phyloP scores from a whole-genome alignment of 148 eudicot genomes.

The Pharnaceum exiguum region DNA sequence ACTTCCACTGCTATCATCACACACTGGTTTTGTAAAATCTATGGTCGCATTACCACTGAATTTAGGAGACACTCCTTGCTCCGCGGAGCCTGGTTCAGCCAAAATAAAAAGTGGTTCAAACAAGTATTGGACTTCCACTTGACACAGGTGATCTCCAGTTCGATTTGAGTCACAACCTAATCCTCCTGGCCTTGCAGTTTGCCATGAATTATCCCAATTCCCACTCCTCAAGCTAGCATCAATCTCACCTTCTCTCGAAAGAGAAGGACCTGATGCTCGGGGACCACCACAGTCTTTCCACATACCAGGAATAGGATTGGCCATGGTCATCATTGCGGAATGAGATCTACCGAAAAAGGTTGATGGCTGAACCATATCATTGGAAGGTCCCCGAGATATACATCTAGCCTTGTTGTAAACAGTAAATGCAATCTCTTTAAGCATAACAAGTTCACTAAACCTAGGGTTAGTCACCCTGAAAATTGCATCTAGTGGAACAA shows the following conservation, averaged over 20 bases:
- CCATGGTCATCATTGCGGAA: slow-evolving; percentile 53
- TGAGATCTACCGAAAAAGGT: slow-evolving; percentile 63
- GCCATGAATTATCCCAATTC: slow-evolving; percentile 89
- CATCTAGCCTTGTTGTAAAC: slow-evolving; percentile 95
- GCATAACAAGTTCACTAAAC: slow-evolving; percentile 62
- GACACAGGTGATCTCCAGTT: slow-evolving; percentile 48
- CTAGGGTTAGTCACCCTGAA: slow-evolving; percentile 84
- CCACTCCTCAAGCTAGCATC: slow-evolving; percentile 68
- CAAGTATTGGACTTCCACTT: slow-evolving; percentile 70
- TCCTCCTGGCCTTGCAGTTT: slow-evolving; percentile 68
- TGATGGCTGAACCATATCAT: slow-evolving; percentile 47
- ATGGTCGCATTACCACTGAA: slow-evolving; percentile 31
- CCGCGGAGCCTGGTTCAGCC: slow-evolving; percentile 91
- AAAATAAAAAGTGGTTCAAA: slow-evolving; percentile 95
- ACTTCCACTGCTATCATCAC: slow-evolving; percentile 66
- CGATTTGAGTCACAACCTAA: slow-evolving; percentile 60
- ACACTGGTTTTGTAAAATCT: slow-evolving; percentile 47
- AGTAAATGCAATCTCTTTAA: slow-evolving; percentile 93
- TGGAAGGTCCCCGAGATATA: slow-evolving; percentile 55
- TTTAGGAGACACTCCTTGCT: slow-evolving; percentile 61
- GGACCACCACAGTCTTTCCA: slow-evolving; percentile 88
- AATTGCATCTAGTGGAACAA: slow-evolving; percentile 84
- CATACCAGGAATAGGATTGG: slow-evolving; percentile 69
- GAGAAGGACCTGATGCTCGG: slow-evolving; percentile 55
- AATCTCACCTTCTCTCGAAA: slow-evolving; percentile 67